Base-by-base conservation (phyloP, 768 basidiomycete genomes). In the Russula lepida region DNA sequence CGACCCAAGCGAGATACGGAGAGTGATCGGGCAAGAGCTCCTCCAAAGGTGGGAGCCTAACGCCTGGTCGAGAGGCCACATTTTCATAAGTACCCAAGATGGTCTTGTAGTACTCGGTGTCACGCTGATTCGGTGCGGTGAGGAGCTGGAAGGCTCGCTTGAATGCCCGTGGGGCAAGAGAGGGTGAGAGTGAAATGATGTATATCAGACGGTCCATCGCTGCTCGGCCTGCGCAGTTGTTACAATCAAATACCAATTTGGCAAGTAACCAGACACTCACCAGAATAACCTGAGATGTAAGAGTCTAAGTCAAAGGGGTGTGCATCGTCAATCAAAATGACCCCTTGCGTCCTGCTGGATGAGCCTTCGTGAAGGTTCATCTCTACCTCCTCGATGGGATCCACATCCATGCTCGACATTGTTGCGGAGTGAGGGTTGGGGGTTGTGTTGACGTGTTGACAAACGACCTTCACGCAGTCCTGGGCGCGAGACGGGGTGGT, bases 291-390 rank as follows among this genome's bases (percentile, higher is more conserved):
- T 46, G 85, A 76, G 60, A 86, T 84, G 71, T 91, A 89, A 44
- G 82, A 72, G 59, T 95, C 93, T 56, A 95, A 81, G 69, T 95
- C 92, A 69, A 92, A 94, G 4, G 92, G 90, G 69, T 93, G 91
- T 0, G 79, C 79, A 46, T 89, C 88, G 71, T 92, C 86, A 15
- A 93, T 79, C 13, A 63, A 35, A 19, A 67, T 46, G 17, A 37
- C 51, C 50, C 41, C 46, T 6, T 44, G 19, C 27, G 48, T 12
- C 19, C 48, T 61, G 57, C 57, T 65, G 8, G 59, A 56, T 7
- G 54, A 62, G 15, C 8, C 37, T 15, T 23, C 55, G 37, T 60
- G 43, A 43, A 58, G 53, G 11, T 19, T 9, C 57, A 66, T 61
- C 15, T 62, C 66, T 27, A 43, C 48, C 15, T 66, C 64, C 30